Percentiles rank a stretch among this genome's conserved stretches.
These are phyloP conservation scores for Noccaea bulbosa DNA, from an alignment of 345 rosid species.

Conservation along the genomic window DNA sequence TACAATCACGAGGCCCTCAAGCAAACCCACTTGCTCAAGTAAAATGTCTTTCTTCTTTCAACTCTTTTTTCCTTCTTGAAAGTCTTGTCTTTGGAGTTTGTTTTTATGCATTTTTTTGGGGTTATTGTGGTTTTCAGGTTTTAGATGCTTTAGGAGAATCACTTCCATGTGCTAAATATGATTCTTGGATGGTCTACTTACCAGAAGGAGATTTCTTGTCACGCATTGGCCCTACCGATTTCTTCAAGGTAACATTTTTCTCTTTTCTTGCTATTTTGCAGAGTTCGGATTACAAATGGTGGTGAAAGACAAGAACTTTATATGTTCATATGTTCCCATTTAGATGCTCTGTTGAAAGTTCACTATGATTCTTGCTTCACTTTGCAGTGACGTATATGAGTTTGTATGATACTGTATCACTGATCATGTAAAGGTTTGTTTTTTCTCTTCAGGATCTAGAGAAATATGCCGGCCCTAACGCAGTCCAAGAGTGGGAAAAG, in stretches of 20 bases:
- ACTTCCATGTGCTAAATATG: constrained; percentile 76
- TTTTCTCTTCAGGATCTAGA: constrained; percentile 69
- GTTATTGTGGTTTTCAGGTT: constrained; percentile 58
- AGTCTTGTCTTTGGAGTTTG: constrained; percentile 2
- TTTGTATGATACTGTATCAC: not conserved
- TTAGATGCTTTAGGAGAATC: constrained; percentile 91
- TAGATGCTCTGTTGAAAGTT: not conserved
- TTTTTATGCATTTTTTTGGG: constrained; percentile 10
- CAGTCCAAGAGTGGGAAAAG: constrained; percentile 84
- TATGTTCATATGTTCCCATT: not conserved
- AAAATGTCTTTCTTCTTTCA: not conserved
- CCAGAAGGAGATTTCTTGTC: constrained; percentile 96
- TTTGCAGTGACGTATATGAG: not conserved
- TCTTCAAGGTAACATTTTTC: constrained; percentile 66
- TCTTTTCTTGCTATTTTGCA: not conserved
- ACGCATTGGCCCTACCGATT: constrained; percentile 87
- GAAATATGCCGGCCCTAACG: constrained; percentile 75
- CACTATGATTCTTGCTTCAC: not conserved
- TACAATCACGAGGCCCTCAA: constrained; percentile 87
- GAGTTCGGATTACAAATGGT: not conserved
- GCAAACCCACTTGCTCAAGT: constrained; percentile 98
- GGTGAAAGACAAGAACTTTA: not conserved
- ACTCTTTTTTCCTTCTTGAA: too few relatives aligned
- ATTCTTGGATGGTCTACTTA: constrained; percentile 96
- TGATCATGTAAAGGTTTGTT: not conserved